These are phyloP conservation scores for Cenchrus fungigraminus DNA, from an alignment of 176 grass and related monocot species.

Conservation along the genomic window DNA sequence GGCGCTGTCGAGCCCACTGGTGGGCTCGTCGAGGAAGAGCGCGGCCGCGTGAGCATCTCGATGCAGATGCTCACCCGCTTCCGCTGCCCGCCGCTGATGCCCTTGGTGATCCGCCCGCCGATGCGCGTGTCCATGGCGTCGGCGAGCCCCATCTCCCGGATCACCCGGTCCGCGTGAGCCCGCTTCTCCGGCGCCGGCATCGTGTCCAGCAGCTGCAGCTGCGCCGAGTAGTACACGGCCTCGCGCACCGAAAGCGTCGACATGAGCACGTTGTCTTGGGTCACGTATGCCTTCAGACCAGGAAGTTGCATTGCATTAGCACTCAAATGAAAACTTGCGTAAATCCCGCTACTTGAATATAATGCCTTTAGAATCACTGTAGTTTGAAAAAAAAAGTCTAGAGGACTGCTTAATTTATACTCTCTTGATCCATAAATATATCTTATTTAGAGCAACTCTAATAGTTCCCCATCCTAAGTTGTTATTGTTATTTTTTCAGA, in stretches of 20 bases:
- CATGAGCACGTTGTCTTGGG: constrained; percentile 75
- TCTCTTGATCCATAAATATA: too few species aligned
- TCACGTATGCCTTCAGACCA: constrained; percentile 61
- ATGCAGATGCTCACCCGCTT: constrained; percentile 69
- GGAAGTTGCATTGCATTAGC: neutral
- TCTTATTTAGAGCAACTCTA: too few species aligned
- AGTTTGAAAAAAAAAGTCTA: neutral
- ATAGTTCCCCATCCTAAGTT: too few species aligned
- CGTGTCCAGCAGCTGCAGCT: constrained; percentile 61
- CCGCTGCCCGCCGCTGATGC: constrained; percentile 61
- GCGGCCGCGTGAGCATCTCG: constrained; percentile 61
- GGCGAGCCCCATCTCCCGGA: constrained; percentile 63
- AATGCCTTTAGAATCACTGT: neutral
- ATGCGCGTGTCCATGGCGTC: constrained; percentile 62
- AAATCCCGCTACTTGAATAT: neutral
- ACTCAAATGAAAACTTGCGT: too few species aligned
- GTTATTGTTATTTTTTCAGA: too few species aligned
- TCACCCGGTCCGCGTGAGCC: constrained; percentile 45
- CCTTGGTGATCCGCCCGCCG: constrained; percentile 57
- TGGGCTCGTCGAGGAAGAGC: constrained; percentile 58
- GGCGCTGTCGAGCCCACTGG: constrained; percentile 60
- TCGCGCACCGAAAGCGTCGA: constrained; percentile 65
- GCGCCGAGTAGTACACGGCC: constrained; percentile 62
- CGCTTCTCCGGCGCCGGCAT: constrained; percentile 52
- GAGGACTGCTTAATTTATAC: neutral